Evolutionary conservation across 495 filamentous ascomycete species (phyloP).

Genomic region (Lophiotrema nucula): DNA sequence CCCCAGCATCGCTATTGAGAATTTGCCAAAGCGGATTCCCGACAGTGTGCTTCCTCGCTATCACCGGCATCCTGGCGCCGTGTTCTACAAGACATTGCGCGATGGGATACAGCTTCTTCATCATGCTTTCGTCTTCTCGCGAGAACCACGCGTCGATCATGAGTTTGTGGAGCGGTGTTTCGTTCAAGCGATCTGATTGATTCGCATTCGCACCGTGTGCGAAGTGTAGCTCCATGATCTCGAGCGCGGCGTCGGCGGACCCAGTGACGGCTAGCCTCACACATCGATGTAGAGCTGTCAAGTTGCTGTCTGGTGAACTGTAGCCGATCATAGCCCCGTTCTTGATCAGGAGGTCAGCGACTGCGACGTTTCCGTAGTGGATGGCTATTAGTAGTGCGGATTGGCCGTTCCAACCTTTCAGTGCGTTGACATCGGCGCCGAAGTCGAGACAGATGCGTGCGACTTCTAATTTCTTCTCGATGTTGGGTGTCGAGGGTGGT

Average conservation of each 20-base stretch:
- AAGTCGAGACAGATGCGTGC: conserved; percentile 20
- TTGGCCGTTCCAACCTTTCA: conserved; percentile 26
- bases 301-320: conserved; percentile 5
- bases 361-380: conserved; percentile 20
- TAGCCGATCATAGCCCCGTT: conserved; percentile 15
- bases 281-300: conserved; percentile 21
- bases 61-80: conserved; percentile 10
- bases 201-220: conserved; percentile 14
- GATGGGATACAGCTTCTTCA: conserved; percentile 10
- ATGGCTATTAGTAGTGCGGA: conserved; percentile 22
- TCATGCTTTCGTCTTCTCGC: not conserved
- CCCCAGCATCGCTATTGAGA: not conserved
- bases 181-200: conserved; percentile 5
- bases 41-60: conserved; percentile 4
- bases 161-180: conserved; percentile 12
- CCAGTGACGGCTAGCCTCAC: conserved; percentile 19
- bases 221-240: conserved; percentile 17
- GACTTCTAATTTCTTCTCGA: conserved; percentile 2
- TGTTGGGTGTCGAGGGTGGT: not conserved
- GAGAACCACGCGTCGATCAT: conserved; percentile 20
- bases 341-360: conserved; percentile 15
- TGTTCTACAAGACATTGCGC: conserved; percentile 12
- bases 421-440: conserved; percentile 21
- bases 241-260: conserved; percentile 1
- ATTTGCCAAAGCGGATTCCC: conserved; percentile 20